Evolutionary conservation across 306 rosid genomes (phyloP).

Genomic region (Rosa lucieae): DNA sequence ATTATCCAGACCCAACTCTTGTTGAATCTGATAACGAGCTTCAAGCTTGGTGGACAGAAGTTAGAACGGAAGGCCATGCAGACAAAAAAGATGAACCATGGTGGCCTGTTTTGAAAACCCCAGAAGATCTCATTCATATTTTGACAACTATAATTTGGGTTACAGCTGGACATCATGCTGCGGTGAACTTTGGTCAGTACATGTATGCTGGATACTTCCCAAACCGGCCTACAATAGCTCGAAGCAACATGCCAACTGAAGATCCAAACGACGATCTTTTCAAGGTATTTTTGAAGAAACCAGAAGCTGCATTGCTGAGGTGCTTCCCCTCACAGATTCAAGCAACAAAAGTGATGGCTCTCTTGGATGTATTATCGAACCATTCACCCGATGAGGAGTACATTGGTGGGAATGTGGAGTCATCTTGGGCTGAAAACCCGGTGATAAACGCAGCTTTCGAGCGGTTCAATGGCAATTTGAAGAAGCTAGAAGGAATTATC

Average conservation of each 20-base stretch:
- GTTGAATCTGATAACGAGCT: constrained; percentile 35
- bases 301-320: constrained; percentile 30
- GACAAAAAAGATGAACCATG: constrained; percentile 48
- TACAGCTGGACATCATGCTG: constrained; percentile 40
- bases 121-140: constrained; percentile 25
- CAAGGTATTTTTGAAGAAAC: constrained; percentile 24
- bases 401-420: constrained; percentile 29
- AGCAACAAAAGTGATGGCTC: constrained; percentile 38
- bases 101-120: constrained; percentile 38
- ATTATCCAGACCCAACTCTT: constrained; percentile 25
- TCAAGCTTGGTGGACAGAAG: constrained; percentile 50
- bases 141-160: constrained; percentile 38
- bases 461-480: constrained; percentile 26
- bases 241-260: constrained; percentile 37
- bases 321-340: constrained; percentile 43
- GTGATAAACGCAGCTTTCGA: constrained; percentile 37
- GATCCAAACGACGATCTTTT: constrained; percentile 27
- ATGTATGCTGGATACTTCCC: constrained; percentile 41
- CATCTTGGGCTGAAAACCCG: constrained; percentile 33
- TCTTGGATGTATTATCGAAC: constrained; percentile 31
- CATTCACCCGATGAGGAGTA: constrained; percentile 47
- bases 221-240: constrained; percentile 38
- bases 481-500: constrained; percentile 28
- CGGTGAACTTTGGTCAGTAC: constrained; percentile 44
- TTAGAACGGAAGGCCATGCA: constrained; percentile 36